phyloP scores from a whole-genome alignment of 352 stramenopile genomes.

The Phytophthora ramorum region DNA sequence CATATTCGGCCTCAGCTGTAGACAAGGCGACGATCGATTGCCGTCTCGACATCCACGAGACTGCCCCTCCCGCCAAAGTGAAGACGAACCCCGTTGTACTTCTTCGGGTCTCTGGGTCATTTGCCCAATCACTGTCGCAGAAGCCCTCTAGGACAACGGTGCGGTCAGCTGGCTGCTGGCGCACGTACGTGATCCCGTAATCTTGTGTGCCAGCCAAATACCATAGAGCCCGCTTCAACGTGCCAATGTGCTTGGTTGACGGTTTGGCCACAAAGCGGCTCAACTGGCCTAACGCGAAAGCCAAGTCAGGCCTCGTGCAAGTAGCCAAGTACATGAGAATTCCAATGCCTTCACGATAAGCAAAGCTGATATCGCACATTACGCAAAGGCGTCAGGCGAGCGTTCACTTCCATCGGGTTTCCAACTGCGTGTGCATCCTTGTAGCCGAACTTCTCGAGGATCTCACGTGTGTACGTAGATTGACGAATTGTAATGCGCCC shows the following conservation, averaged over 20 bases:
- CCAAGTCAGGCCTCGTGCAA: background rate
- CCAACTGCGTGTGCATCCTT: background rate
- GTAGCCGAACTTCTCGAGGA: background rate
- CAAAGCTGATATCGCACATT: background rate
- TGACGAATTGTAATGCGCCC: background rate
- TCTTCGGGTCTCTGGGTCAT: background rate
- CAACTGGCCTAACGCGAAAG: background rate
- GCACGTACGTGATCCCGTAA: background rate
- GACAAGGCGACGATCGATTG: background rate
- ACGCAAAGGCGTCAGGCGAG: background rate
- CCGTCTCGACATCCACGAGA: background rate
- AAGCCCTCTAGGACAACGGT: background rate
- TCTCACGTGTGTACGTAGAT: background rate
- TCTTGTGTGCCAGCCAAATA: background rate
- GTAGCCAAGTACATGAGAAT: background rate
- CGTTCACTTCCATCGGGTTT: background rate
- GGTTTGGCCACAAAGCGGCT: background rate
- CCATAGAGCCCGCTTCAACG: background rate
- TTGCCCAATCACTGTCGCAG: background rate
- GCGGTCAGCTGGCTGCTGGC: background rate
- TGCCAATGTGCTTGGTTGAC: background rate
- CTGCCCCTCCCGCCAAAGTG: background rate
- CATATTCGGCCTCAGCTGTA: background rate
- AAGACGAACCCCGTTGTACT: background rate
- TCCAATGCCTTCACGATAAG: background rate